These are phyloP conservation scores for Hibiscus syriacus DNA, from an alignment of 345 rosid genomes.

Conservation along the genomic window DNA sequence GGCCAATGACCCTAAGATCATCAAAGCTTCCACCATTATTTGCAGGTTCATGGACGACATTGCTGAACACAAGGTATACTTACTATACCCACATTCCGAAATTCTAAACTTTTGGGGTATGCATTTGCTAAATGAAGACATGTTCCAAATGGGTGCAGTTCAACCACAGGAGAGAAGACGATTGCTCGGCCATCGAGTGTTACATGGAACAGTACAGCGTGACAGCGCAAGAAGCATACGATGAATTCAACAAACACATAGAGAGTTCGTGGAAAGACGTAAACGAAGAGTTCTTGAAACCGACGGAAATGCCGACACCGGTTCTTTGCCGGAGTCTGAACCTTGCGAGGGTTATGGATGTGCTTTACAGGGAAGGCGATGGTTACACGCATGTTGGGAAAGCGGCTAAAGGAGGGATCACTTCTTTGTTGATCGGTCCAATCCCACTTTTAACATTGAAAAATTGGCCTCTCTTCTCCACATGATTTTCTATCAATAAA, in stretches of 20 bases:
- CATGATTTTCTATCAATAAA: not conserved
- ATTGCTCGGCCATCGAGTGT: not conserved
- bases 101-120: not conserved
- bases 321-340: conserved; percentile 1
- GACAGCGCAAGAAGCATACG: not conserved
- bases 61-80: conserved; percentile 5
- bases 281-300: conserved; percentile 4
- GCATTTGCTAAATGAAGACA: no score
- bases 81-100: not conserved
- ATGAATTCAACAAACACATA: not conserved
- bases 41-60: conserved; percentile 33
- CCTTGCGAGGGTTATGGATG: not conserved
- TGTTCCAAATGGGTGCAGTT: not conserved
- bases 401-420: not conserved
- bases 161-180: not conserved
- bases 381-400: not conserved
- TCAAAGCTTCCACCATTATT: conserved; percentile 12
- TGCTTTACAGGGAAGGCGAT: not conserved
- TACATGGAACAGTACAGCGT: not conserved
- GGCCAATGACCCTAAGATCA: conserved; percentile 2
- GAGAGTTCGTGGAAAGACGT: conserved; percentile 3
- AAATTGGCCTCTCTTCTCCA: not conserved
- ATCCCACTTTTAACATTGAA: not conserved
- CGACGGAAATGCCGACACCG: not conserved
- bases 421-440: not conserved